A percentile compares a stretch with the other conserved stretches of the same genome.
phyloP scores from a whole-genome alignment of 2,329 filamentous ascomycete species.

The Fusarium zealandicum region DNA sequence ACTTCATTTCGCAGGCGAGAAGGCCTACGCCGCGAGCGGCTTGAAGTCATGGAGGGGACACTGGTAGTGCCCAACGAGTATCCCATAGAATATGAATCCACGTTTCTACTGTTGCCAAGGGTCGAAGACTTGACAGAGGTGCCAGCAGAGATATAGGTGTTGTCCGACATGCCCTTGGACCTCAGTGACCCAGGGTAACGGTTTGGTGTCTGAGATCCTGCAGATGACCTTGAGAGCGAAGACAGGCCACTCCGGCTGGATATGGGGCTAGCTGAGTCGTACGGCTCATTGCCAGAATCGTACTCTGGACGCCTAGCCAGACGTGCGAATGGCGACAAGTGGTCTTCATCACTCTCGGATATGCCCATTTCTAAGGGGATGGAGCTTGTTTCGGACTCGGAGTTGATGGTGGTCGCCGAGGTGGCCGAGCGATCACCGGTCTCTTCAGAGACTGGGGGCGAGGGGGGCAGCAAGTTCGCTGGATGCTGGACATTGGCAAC shows the following conservation, averaged over 20 bases:
- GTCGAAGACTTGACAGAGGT: conserved; percentile 54
- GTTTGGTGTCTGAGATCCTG: conserved; percentile 60
- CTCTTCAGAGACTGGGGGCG: conserved; percentile 82
- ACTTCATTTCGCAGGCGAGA: conserved; percentile 84
- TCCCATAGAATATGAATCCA: conserved; percentile 63
- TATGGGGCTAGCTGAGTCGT: conserved; percentile 71
- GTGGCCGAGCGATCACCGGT: conserved; percentile 61
- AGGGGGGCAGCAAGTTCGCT: conserved; percentile 78
- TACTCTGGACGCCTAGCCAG: conserved; percentile 74
- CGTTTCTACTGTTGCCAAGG: conserved; percentile 42
- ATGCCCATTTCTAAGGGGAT: conserved; percentile 64
- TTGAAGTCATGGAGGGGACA: conserved; percentile 56
- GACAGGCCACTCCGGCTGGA: conserved; percentile 71
- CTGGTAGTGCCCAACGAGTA: conserved; percentile 50
- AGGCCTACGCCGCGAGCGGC: conserved; percentile 56
- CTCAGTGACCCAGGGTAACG: conserved; percentile 58
- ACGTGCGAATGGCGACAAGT: conserved; percentile 76
- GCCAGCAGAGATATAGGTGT: conserved; percentile 73
- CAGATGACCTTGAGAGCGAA: conserved; percentile 61
- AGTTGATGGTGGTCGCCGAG: conserved; percentile 56
- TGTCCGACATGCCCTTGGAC: conserved; percentile 65
- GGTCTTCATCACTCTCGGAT: conserved; percentile 80
- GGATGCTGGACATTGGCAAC: conserved; percentile 89
- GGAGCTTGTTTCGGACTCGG: conserved; percentile 62
- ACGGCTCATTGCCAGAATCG: conserved; percentile 66